Percentiles rank a stretch among this genome's conserved stretches.
Conservation (phyloP, 139 green algal species). For the Gonium pectorale region DNA sequence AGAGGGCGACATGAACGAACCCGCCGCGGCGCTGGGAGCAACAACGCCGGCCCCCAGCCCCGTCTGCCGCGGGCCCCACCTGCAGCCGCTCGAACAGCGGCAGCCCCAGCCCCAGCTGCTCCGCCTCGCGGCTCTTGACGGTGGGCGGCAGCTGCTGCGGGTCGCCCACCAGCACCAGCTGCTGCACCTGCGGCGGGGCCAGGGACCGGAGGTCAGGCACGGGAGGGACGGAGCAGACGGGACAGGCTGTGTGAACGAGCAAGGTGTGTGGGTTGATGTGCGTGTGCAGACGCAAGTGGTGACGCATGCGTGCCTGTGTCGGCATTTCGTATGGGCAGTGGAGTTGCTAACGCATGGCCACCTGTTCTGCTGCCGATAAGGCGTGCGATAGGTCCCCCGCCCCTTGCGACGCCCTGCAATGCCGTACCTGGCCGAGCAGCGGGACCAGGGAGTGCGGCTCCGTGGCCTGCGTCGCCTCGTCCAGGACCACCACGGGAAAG, state of each 20-base stretch:
- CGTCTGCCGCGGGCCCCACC: not conserved
- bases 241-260: not conserved
- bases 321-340: too few species aligned
- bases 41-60: too few species aligned
- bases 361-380: too few species aligned
- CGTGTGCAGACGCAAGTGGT: too few species aligned
- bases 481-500: conserved; percentile 63
- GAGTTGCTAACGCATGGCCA: too few species aligned
- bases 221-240: not conserved
- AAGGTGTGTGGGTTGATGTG: not conserved
- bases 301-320: too few species aligned
- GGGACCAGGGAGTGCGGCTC: conserved; percentile 88
- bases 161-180: conserved; percentile 90
- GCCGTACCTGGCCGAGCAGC: conserved; percentile 62
- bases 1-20: too few species aligned
- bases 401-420: too few species aligned
- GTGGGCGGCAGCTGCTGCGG: conserved; percentile 91
- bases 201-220: too few species aligned
- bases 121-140: conserved; percentile 73
- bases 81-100: conserved; percentile 79
- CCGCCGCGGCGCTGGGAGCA: too few species aligned
- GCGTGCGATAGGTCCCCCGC: too few species aligned
- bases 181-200: conserved; percentile 5
- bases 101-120: conserved; percentile 59
- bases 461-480: conserved; percentile 87